Evolutionary conservation across 2,329 filamentous ascomycete genomes (phyloP), one percentile per base, ranked within the genome.

Genomic region (Talaromyces albobiverticillius): DNA sequence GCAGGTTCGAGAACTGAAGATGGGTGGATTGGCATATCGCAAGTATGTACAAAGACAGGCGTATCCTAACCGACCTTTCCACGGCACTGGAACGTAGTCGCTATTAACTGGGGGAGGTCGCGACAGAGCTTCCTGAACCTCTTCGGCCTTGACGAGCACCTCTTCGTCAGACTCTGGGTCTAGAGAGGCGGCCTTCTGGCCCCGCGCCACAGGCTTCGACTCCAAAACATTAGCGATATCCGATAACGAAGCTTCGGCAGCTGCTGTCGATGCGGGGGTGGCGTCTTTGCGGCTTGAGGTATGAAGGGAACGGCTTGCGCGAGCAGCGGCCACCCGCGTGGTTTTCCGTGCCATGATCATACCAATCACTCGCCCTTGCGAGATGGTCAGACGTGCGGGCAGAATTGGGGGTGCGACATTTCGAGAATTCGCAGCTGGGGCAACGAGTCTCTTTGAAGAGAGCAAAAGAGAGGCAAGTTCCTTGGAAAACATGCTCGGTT

Each of bases 11-110:
- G 93, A 96, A 60, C 86, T 89, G 71, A 96, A 97, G 1, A 97
- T 85, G 0, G 93, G 86, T 7, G 90, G 89, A 58, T 85, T 93
- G 1, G 89, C 85, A 50, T 82, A 81, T 42, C 93, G 87, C 2
- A 97, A 79, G 68, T 96, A 96, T 0, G 93, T 97, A 67, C 95
- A 95, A 14, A 97, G 76, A 66, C 92, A 96, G 10, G 93, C 90
- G 80, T 95, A 96, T 55, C 92, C 92, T 57, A 96, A 69, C 25
- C 92, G 82, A 1, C 93, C 93, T 72, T 87, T 90, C 92, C 92
- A 96, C 0, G 92, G 93, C 20, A 96, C 71, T 22, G 93, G 93
- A 18, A 96, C 77, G 64, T 86, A 89, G 59, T 83, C 82, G 66
- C 90, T 96, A 64, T 96, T 88, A 14, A 95, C 84, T 0, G 91